Percentiles rank a stretch among this genome's conserved stretches.
These are phyloP conservation scores for Polyplosphaeria fusca DNA, from an alignment of 495 filamentous ascomycete species.

Conservation along the genomic window DNA sequence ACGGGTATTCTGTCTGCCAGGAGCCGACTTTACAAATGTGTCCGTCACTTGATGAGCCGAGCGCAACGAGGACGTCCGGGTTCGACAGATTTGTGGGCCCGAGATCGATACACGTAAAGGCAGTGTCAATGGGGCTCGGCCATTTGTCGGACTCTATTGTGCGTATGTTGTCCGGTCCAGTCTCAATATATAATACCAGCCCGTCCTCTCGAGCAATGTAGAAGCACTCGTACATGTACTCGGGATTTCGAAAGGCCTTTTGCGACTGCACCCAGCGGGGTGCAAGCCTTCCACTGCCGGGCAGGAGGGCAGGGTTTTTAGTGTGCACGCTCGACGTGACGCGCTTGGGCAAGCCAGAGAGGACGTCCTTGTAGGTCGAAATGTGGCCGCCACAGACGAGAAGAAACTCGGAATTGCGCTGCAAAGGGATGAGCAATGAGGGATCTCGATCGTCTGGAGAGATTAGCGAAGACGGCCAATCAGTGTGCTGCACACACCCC, in stretches of 20 bases:
- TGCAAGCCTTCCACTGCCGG: slow-evolving; percentile 9
- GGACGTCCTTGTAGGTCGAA: slow-evolving; percentile 14
- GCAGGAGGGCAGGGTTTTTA: no score
- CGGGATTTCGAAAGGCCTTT: slow-evolving; percentile 22
- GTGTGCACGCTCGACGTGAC: background rate
- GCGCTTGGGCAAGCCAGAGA: slow-evolving; percentile 18
- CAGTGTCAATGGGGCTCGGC: slow-evolving; percentile 59
- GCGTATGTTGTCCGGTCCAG: slow-evolving; percentile 7
- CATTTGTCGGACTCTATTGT: slow-evolving; percentile 53
- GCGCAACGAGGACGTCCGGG: slow-evolving; percentile 74
- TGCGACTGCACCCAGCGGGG: slow-evolving; percentile 42
- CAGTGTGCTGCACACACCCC: slow-evolving; percentile 7
- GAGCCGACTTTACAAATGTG: slow-evolving; percentile 25
- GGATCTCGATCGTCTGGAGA: slow-evolving; percentile 24
- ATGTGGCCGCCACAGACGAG: slow-evolving; percentile 19
- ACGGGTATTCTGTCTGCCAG: slow-evolving; percentile 9
- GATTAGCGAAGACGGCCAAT: background rate
- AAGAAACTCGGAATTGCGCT: slow-evolving; percentile 23
- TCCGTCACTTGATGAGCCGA: slow-evolving; percentile 78
- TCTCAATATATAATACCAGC: slow-evolving; percentile 50
- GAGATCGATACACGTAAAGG: slow-evolving; percentile 60
- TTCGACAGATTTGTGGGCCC: slow-evolving; percentile 41
- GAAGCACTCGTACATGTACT: slow-evolving; percentile 32
- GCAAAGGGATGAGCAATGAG: slow-evolving; percentile 28
- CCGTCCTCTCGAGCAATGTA: slow-evolving; percentile 52